Conservation (phyloP, 768 basidiomycete genomes). For the Phlegmacium glaucopus region DNA sequence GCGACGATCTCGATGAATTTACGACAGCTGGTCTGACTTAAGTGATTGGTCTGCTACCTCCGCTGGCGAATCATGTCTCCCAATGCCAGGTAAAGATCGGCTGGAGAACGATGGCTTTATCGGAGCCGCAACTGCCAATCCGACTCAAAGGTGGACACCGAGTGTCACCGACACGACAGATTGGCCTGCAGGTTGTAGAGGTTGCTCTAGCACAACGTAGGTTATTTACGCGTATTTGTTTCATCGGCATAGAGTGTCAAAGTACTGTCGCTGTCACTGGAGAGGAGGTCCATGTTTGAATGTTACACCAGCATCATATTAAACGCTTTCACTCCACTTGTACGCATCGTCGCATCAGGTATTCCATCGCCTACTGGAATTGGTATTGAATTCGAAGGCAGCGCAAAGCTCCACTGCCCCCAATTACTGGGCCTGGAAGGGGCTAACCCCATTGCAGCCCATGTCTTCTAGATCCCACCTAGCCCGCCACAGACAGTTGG, state of each 20-base stretch:
- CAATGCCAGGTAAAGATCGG: constrained; percentile 73
- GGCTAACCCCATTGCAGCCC: no score
- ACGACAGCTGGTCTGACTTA: constrained; percentile 81
- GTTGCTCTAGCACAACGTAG: constrained; percentile 83
- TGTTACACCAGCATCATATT: constrained; percentile 3
- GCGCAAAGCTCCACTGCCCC: no score
- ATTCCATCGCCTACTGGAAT: constrained; percentile 81
- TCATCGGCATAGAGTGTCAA: constrained; percentile 49
- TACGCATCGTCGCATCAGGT: constrained; percentile 85
- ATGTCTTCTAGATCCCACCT: no score
- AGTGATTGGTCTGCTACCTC: constrained; percentile 76
- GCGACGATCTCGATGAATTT: constrained; percentile 86
- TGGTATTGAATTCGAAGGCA: no score
- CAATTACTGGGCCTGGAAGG: no score
- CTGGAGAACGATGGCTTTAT: constrained; percentile 70
- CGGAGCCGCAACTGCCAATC: constrained; percentile 68
- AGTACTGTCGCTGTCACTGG: constrained; percentile 57
- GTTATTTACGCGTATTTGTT: constrained; percentile 18
- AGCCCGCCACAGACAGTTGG: no score
- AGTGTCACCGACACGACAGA: constrained; percentile 63
- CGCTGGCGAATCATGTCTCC: background rate
- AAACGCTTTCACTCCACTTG: background rate
- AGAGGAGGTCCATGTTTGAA: constrained; percentile 55
- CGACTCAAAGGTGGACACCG: constrained; percentile 83
- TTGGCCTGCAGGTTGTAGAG: constrained; percentile 81